Conservation (phyloP, 768 basidiomycete genomes). For the Arthromyces matolae region DNA sequence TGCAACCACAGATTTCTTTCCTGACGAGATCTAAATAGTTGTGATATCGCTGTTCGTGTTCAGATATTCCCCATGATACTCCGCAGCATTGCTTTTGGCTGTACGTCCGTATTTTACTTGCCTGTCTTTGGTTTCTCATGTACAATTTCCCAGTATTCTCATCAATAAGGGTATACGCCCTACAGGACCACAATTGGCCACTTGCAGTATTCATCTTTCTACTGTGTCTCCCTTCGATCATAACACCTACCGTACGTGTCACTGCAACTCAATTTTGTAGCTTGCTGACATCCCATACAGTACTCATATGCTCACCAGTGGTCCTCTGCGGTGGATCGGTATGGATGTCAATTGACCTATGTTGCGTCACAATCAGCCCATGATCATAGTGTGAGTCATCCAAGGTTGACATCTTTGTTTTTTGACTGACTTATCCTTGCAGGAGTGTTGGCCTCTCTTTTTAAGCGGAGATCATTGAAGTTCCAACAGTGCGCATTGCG, state of each 20-base stretch:
- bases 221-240: constrained; percentile 25
- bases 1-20: no score
- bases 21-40: constrained; percentile 13
- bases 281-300: not conserved
- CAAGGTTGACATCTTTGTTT: not conserved
- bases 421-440: not conserved
- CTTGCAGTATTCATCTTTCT: constrained; percentile 23
- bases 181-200: constrained; percentile 21
- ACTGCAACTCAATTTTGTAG: not conserved
- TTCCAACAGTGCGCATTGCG: constrained; percentile 22
- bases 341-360: constrained; percentile 11
- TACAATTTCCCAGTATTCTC: constrained; percentile 22
- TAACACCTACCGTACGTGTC: constrained; percentile 23
- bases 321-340: constrained; percentile 6
- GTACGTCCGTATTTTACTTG: constrained; percentile 4
- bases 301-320: constrained; percentile 11
- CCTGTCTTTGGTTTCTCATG: no score
- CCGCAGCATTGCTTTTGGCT: constrained; percentile 23
- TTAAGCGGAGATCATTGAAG: not conserved
- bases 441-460: not conserved
- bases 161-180: constrained; percentile 26
- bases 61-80: constrained; percentile 30
- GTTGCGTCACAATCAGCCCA: constrained; percentile 6
- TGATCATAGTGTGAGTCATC: constrained; percentile 6
- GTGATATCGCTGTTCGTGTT: constrained; percentile 28